A percentile compares a stretch with the other conserved stretches of the same genome.
Evolutionary conservation across 2,329 filamentous ascomycete species (phyloP).

Genomic region (Mollisiaceae sp.): DNA sequence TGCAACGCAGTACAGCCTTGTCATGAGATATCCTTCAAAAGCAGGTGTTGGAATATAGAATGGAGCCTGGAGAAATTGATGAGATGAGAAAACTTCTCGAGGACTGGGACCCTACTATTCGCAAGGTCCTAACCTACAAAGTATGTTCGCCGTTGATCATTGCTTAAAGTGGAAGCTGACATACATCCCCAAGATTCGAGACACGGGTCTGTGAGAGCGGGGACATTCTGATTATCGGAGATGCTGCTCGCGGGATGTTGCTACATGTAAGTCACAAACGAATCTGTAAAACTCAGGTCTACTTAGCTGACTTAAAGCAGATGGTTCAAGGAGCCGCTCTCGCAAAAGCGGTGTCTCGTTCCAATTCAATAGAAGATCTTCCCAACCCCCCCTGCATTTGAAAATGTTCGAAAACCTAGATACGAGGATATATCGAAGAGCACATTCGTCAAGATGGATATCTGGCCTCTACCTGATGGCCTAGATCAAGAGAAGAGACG

Average conservation of each 20-base stretch:
- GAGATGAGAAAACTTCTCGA: constrained; percentile 59
- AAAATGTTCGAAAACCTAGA: constrained; percentile 51
- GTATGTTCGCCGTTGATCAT: no score
- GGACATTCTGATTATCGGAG: constrained; percentile 49
- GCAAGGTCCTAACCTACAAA: constrained; percentile 46
- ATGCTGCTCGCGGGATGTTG: constrained; percentile 66
- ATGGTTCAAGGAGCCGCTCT: constrained; percentile 69
- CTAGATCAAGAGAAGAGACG: constrained; percentile 62
- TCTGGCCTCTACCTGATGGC: constrained; percentile 57
- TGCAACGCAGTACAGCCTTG: constrained; percentile 66
- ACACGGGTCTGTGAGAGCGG: constrained; percentile 22
- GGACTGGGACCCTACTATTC: constrained; percentile 64
- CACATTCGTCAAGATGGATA: constrained; percentile 52
- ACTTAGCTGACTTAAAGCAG: constrained; percentile 40
- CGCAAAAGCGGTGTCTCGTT: constrained; percentile 57
- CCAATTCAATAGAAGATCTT: constrained; percentile 50
- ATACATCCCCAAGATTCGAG: constrained; percentile 33
- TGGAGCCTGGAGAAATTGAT: constrained; percentile 55
- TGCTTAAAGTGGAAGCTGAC: constrained; percentile 73
- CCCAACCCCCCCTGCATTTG: constrained; percentile 50
- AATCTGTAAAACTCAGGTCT: not conserved
- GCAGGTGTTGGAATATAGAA: constrained; percentile 57
- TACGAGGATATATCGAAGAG: constrained; percentile 60
- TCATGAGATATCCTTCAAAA: constrained; percentile 66
- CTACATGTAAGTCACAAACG: constrained; percentile 41